Base-by-base conservation (phyloP, 495 filamentous ascomycete genomes). In the Aspergillus sclerotioniger region DNA sequence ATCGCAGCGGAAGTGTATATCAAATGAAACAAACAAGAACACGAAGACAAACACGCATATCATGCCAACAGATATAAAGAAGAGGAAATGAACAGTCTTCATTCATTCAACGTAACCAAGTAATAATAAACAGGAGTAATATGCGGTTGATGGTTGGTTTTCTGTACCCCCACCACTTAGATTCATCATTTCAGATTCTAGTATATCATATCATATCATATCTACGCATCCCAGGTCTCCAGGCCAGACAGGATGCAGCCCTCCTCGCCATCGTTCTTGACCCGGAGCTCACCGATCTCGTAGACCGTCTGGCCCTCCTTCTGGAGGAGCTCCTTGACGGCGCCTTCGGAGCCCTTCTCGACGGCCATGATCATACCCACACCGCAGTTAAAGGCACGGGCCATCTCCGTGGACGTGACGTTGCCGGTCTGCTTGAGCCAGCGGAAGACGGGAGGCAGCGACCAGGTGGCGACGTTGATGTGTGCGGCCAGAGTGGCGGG, bases 301-400 rank as follows among this genome's bases (percentile, higher is more conserved):
- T 83, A 89, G 15, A 93, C 88, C 37, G 66, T 87, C 81, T 98
- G 93, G 12, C 92, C 94, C 29, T 80, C 75, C 17, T 68, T 72
- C 67, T 81, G 71, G 37, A 96, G 71, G 15, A 67, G 54, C 8
- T 80, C 75, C 39, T 60, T 61, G 21, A 80, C 72, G 3, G 84
- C 82, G 49, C 74, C 74, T 29, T 84, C 79, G 51, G 85, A 76
- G 44, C 67, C 82, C 60, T 75, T 71, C 17, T 77, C 78, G 0
- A 96, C 91, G 8, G 90, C 91, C 8, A 93, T 69, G 4, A 97
- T 88, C 90, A 98, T 96, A 48, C 94, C 94, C 20, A 98, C 70
- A 53, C 94, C 94, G 20, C 84, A 90, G 76, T 98, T 98, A 80
- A 95, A 98, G n/a, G 89, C 89, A 56, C 90, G 80, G 32, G 84